phyloP scores from a whole-genome alignment of 1,284 basidiomycete genomes.

The Malassezia obtusa region DNA sequence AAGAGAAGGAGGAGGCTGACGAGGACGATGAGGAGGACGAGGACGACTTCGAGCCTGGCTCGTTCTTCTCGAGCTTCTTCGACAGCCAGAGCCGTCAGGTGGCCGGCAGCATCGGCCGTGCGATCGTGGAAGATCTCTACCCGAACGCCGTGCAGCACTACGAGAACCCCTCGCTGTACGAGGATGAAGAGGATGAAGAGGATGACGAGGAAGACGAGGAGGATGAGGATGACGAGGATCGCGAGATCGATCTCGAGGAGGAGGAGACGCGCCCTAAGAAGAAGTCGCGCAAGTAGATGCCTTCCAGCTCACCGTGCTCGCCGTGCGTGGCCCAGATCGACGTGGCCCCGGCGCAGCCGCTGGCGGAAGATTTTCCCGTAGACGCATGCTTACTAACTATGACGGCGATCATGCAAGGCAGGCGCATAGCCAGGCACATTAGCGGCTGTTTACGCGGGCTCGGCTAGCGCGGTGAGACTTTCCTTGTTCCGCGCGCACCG shows the following conservation, averaged over 20 bases:
- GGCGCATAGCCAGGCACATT: too few species aligned
- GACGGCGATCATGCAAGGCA: neutral
- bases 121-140: conserved; percentile 40
- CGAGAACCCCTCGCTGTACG: conserved; percentile 10
- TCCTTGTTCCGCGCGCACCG: too few species aligned
- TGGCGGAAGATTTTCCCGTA: too few species aligned
- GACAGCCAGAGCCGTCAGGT: conserved; percentile 39
- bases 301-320: neutral
- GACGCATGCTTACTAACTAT: neutral
- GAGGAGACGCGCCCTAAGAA: conserved; percentile 36
- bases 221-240: conserved; percentile 36
- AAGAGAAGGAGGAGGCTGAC: conserved; percentile 26
- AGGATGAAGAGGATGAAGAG: conserved; percentile 35
- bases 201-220: conserved; percentile 31
- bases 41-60: conserved; percentile 59
- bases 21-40: conserved; percentile 34
- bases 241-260: conserved; percentile 42
- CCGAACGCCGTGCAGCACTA: conserved; percentile 41
- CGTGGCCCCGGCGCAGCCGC: too few species aligned
- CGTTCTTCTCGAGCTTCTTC: conserved; percentile 81
- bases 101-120: conserved; percentile 36
- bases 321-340: too few species aligned
- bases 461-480: too few species aligned
- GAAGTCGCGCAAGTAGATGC: conserved; percentile 24
- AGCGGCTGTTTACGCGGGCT: too few species aligned